Percentiles rank a stretch among this genome's conserved stretches.
Conservation (phyloP, 1,139 yeast species). For the Debaryomyces fabryi region DNA sequence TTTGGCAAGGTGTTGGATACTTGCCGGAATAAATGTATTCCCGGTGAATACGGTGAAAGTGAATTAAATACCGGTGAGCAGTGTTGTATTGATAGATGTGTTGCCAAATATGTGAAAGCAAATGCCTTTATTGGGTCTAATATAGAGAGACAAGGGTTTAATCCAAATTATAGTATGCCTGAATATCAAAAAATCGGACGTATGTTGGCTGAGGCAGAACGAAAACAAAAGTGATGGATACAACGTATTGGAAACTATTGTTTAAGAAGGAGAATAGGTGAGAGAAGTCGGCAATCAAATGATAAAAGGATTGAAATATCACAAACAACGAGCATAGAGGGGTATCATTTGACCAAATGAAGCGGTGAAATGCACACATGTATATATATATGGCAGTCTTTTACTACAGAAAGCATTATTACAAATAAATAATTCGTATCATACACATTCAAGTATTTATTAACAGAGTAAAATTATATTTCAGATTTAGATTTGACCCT, state of each 20-base stretch:
- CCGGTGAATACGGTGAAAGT: constrained; percentile 72
- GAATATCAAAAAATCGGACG: constrained; percentile 36
- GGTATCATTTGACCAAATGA: neutral
- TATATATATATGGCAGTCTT: constrained; percentile 4
- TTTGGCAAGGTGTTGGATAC: constrained; percentile 59
- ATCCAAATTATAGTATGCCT: constrained; percentile 40
- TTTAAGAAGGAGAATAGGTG: neutral
- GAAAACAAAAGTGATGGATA: neutral
- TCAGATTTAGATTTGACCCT: constrained; percentile 53
- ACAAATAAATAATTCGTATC: constrained; percentile 7
- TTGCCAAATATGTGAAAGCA: constrained; percentile 68
- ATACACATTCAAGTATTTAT: constrained; percentile 6
- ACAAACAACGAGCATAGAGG: neutral
- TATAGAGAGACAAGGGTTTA: constrained; percentile 34
- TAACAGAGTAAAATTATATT: neutral
- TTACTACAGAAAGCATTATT: constrained; percentile 3
- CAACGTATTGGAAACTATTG: neutral
- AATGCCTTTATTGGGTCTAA: constrained; percentile 61
- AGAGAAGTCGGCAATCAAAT: neutral
- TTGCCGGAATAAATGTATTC: constrained; percentile 74
- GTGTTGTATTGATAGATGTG: constrained; percentile 78
- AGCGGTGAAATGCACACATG: neutral
- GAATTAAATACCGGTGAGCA: constrained; percentile 80
- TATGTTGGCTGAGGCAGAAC: constrained; percentile 7
- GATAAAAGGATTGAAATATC: neutral